Base-by-base conservation (phyloP, 2,329 filamentous ascomycete genomes). In the Microdochium trichocladiopsis region DNA sequence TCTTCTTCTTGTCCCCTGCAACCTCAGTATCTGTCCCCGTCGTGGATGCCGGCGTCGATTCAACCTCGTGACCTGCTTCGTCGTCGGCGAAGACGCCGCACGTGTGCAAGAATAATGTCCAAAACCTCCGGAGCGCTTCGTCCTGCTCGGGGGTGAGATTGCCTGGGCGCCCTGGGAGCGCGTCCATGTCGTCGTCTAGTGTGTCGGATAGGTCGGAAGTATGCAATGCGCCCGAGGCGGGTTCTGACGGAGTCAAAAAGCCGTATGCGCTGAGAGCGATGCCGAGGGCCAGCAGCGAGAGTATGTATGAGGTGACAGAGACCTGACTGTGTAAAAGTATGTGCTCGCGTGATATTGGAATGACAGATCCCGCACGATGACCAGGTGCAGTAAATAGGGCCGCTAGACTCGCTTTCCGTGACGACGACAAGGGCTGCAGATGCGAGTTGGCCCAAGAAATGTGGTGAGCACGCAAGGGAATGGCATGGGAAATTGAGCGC, bases 81-180 rank as follows among this genome's bases (percentile, higher is more conserved):
- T 68, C 61, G 24, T 71, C 69, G 24, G 60, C 57, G 24, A 70
- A 60, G 51, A 91, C 78, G 25, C 87, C 88, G 65, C 88, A 91
- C 47, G 96, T 77, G 56, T 87, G 85, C 58, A 95, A 79, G 37
- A 90, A 78, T 51, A 84, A 75, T 14, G 79, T 71, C 94, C 94
- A 99, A 59, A 97, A 80, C 68, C 95, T 87, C 63, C 87, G 88
- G 53, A 99, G 75, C 72, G 95, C 96, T 57, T 82, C 80, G 62
- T 96, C 90, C 72, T 99, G 85, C 56, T 96, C 92, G 2, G 83
- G 69, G n/a, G 92, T 96, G 53, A 99, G 77, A 60, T 89, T 96
- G 54, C 90, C 91, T 51, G 90, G 82, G 55, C 91, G 84, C 51
- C 94, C 94, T 36, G 86, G 80, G 47, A 78, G 79, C 33, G 53